phyloP scores from a whole-genome alignment of 257 asterid genomes.

The Mentha longifolia region DNA sequence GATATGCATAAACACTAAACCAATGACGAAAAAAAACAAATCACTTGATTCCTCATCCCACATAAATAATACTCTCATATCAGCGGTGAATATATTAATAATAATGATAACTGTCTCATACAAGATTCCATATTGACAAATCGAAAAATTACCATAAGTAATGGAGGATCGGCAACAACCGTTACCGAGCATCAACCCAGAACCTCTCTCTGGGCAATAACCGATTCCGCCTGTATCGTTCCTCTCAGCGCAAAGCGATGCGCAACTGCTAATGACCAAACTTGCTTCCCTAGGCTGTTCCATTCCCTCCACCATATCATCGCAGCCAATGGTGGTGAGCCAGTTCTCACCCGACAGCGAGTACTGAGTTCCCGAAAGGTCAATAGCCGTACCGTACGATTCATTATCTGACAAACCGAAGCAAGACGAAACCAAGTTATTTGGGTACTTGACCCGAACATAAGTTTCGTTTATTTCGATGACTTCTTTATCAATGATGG shows the following conservation, averaged over 20 bases:
- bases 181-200: background rate
- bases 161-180: background rate
- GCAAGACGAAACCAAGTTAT: background rate
- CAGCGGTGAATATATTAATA: too few species aligned
- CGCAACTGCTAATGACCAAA: background rate
- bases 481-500: slow-evolving; percentile 1
- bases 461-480: slow-evolving; percentile 1
- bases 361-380: background rate
- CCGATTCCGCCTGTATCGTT: too few species aligned
- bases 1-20: too few species aligned
- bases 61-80: too few species aligned
- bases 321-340: slow-evolving; percentile 9
- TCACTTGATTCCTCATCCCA: too few species aligned
- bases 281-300: background rate
- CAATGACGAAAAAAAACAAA: too few species aligned
- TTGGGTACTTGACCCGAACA: background rate
- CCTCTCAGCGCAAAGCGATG: too few species aligned
- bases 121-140: too few species aligned
- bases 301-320: background rate
- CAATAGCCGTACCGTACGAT: background rate
- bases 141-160: background rate
- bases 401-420: background rate
- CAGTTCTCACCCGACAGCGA: background rate
- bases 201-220: background rate
- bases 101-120: too few species aligned